Percentiles rank a stretch among this genome's conserved stretches.
Conservation (phyloP, 73 alveolate genomes). For the Paramecium sexaurelia region DNA sequence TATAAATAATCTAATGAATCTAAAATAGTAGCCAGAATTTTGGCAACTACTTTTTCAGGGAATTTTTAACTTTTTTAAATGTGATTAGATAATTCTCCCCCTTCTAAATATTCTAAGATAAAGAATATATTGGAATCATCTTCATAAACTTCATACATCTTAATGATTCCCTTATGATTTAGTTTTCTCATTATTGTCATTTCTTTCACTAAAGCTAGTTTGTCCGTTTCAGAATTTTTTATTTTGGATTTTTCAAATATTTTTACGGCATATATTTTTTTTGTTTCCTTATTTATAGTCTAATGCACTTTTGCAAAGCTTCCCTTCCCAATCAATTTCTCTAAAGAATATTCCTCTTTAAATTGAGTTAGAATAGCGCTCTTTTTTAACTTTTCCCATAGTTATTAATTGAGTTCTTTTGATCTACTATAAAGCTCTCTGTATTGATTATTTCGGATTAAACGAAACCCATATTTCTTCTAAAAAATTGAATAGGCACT, state of each 20-base stretch:
- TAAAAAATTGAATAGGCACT: neutral
- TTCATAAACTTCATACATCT: slow-evolving; percentile 72
- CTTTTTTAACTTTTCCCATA: neutral
- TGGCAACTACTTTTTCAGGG: slow-evolving; percentile 71
- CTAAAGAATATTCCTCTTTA: neutral
- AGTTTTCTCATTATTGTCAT: slow-evolving; percentile 47
- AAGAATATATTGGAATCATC: slow-evolving; percentile 67
- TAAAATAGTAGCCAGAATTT: slow-evolving; percentile 43
- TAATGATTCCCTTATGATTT: slow-evolving; percentile 45
- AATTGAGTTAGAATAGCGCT: neutral
- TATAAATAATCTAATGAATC: slow-evolving; percentile 65
- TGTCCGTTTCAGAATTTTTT: slow-evolving; percentile 10
- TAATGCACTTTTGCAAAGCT: slow-evolving; percentile 23
- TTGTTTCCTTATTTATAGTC: slow-evolving; percentile 37
- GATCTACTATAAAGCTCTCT: slow-evolving; percentile 29
- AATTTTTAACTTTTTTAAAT: slow-evolving; percentile 49
- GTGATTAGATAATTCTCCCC: slow-evolving; percentile 73
- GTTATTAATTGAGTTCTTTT: neutral
- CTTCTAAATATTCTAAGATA: slow-evolving; percentile 72
- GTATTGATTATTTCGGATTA: neutral
- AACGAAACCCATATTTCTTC: slow-evolving; percentile 26
- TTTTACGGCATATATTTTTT: slow-evolving; percentile 63
- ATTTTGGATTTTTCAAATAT: slow-evolving; percentile 27
- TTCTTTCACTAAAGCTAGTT: slow-evolving; percentile 58
- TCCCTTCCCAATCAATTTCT: slow-evolving; percentile 6